Base-by-base conservation (phyloP, 805 yeast species). In the Ascoidea rubescens region DNA sequence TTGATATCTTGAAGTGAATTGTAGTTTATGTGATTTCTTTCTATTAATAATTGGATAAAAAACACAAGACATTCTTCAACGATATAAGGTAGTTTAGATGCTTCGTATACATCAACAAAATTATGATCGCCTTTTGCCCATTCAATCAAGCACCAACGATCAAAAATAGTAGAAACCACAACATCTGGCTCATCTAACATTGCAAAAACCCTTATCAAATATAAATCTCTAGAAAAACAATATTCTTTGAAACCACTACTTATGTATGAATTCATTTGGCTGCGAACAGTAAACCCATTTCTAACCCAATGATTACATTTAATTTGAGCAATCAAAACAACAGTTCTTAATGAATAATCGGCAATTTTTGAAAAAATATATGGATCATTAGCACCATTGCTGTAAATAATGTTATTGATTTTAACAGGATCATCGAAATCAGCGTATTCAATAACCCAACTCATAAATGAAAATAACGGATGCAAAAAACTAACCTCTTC, bases 241-340 rank as follows among this genome's bases (percentile, higher is more conserved):
- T 79, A 78, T 56, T 91, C 97, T 52, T 97, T 72, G 50, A 90
- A 72, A 4, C 88, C 85, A 12, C 89, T 77, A 54, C 79, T 82
- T 45, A 84, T 76, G 63, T 91, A 91, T 53, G 89, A 80, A 58
- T 81, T 84, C 56, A 85, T 73, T 62, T 91, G 98, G 31, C 82
- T 80, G 46, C 84, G 73, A 5, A 88, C 80, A 46, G 91, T 83
- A 54, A 79, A 75, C 0, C 99, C 99, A 65, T 91, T 91, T 60
- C 98, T 76, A 0, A 91, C 96, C 98, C 98, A 91, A 53, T 84
- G 76, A 0, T 96, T 96, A 0, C 85, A 80, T 55, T 87, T 83
- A 6, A 91, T 85, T 60, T 93, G 97, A 0, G 96, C 79, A 57
- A 87, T 66, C 6, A 87, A 65, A 0, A 87, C 96, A 33, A 88